Percentiles rank a stretch among this genome's conserved stretches.
phyloP scores from a whole-genome alignment of 192 early-diverging fungal genomes.

The Ramicandelaber brevisporus region DNA sequence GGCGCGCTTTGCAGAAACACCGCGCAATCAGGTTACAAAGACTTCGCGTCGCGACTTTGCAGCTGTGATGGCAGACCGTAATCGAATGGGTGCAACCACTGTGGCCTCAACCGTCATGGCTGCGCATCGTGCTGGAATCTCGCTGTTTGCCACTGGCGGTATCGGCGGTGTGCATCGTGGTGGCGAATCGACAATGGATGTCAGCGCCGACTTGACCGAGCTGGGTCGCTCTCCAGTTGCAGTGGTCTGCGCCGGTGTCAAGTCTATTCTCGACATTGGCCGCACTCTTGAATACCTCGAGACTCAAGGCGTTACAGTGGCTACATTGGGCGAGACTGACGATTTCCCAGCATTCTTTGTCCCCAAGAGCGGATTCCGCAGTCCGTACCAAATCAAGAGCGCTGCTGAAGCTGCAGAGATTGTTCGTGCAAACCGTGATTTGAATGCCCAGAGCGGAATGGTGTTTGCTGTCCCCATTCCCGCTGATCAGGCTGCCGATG shows the following conservation, averaged over 20 bases:
- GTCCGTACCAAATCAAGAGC: constrained; percentile 14
- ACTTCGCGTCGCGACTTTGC: constrained; percentile 68
- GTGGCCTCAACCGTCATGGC: constrained; percentile 80
- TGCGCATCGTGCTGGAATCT: constrained; percentile 63
- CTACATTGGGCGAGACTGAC: constrained; percentile 32
- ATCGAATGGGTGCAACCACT: constrained; percentile 72
- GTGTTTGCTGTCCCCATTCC: constrained; percentile 85
- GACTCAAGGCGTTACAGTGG: constrained; percentile 79
- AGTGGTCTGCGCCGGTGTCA: constrained; percentile 89
- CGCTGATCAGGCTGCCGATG: constrained; percentile 24
- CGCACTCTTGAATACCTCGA: constrained; percentile 81
- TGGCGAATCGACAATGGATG: constrained; percentile 51
- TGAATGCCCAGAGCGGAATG: constrained; percentile 49
- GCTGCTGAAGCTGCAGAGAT: constrained; percentile 15
- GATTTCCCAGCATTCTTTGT: constrained; percentile 88
- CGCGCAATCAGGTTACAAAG: constrained; percentile 37
- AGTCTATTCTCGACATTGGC: constrained; percentile 83
- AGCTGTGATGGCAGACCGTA: constrained; percentile 34
- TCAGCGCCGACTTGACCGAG: constrained; percentile 83
- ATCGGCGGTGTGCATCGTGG: constrained; percentile 91
- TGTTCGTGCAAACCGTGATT: constrained; percentile 22
- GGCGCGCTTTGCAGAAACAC: constrained; percentile 28
- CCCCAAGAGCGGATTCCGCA: constrained; percentile 26
- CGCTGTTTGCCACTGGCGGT: constrained; percentile 86
- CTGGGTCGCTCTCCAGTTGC: constrained; percentile 74